Evolutionary conservation across 2,329 filamentous ascomycete genomes (phyloP), one percentile per base, ranked within the genome.

Genomic region (Penicillium nordicum): DNA sequence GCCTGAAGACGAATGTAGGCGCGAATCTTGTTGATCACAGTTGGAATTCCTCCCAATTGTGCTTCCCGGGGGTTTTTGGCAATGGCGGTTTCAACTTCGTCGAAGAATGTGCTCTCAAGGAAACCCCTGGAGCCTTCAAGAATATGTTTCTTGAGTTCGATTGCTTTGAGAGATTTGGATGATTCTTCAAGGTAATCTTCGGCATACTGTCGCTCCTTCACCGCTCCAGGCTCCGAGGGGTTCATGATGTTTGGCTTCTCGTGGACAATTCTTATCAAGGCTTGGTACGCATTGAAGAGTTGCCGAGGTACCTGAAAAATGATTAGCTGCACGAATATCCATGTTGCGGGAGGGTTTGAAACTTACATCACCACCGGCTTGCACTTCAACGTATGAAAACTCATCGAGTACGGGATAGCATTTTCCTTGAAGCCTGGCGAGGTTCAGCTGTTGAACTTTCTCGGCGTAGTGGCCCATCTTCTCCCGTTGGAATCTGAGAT

Each of bases 1-100:
- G 87, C 84, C 58, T 90, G 86, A 56, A 97, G 82, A 47, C 92
- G 86, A 64, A 99, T 90, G 69, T 93, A 99, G 8, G 91, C 94
- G 69, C 90, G 90, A 69, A 97, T 88, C 76, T 96, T 96, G 79
- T 90, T 96, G 63, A 92, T 83, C 23, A 91, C 84, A 53, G 92
- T 91, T 1, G 94, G 94, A 40, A 92, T 84, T 62, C 94, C 94
- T 57, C 94, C 94, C 41, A 96, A 83, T 69, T 90, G 90, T 30
- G 94, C 93, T 70, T 97, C 92, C 53, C 88, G 85, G 2, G 92
- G 92, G 70, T 94, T 90, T 73, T 89, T 95, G 38, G 84, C 82
- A 58, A 99, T 88, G 40, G 89, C 79, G 10, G 80, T 82, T 69
- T 96, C 90, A 37, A 97, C 82, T 63, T 93, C 86, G 47, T 81